Evolutionary conservation across 768 basidiomycete species (phyloP), one percentile per base, ranked within the genome.

Genomic region (Pleurotus ostreatus): DNA sequence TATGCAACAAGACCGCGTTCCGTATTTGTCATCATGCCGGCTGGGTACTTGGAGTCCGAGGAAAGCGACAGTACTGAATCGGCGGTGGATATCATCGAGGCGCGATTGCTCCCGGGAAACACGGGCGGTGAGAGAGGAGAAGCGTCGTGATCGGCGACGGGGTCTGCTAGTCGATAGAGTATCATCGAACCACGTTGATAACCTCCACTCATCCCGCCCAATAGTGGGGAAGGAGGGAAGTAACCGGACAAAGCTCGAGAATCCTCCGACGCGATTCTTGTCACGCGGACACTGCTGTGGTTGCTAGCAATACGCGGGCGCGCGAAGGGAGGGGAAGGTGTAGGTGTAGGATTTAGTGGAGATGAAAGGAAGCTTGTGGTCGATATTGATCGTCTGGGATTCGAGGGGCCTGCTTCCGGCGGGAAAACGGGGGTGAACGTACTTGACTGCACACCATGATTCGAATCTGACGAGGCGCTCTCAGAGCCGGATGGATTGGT

Each of bases 1-100:
- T 87, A 89, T 4, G 87, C 79, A 1, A 88, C 68, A 45, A 89
- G 70, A 20, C 71, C 71, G 3, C 69, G 66, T 12, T 46, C 55
- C 16, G 55, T 46, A 40, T 46, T 52, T 18, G 38, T 45, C 40
- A 46, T 41, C 49, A 55, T 55, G 4, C 55, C 49, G 16, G 49
- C 6, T 16, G 56, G 56, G 56, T 57, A 57, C 20, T 57, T 57
- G 2, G 46, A 49, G 49, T 57, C 56, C 0, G 48, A 51, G 6
- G 46, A 49, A 8, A 66, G 52, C 2, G 62, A 64, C 2, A 60
- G 38, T 46, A 64, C 47, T 0, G 59, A 55, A 11, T 57, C 53
- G 0, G 61, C 59, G 4, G 61, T 56, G 13, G 63, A 65, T 18
- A 60, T 37, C 38, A 60, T 58, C 16, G 60, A 60, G 46, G 55